Evolutionary conservation across 208 protist genomes (phyloP).

Genomic region (Acanthamoeba lugdunensis): DNA sequence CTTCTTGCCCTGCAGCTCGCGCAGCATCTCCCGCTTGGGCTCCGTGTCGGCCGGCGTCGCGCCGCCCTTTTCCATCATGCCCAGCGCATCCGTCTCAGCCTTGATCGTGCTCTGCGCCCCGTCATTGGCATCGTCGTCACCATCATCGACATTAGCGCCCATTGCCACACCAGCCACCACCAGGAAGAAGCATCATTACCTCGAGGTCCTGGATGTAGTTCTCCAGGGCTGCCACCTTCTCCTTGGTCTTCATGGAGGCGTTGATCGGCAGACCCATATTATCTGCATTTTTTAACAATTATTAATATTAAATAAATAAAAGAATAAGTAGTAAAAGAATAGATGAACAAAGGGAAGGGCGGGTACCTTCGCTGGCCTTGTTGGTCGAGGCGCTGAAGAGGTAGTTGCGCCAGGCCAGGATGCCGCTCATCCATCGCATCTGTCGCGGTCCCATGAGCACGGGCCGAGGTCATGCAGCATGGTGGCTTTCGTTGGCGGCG

Average conservation of each 20-base stretch:
- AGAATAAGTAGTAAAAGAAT: no score
- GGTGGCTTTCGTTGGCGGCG: background rate
- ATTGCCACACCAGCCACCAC: background rate
- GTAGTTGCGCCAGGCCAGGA: background rate
- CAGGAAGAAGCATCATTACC: background rate
- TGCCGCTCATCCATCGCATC: conserved; percentile 24
- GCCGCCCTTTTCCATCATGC: conserved; percentile 9
- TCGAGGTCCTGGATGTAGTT: background rate
- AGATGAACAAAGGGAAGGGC: no score
- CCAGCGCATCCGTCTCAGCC: background rate
- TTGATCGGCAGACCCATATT: conserved; percentile 8
- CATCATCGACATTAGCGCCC: background rate
- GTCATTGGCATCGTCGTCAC: background rate
- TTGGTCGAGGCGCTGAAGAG: background rate
- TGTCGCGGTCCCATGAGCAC: background rate
- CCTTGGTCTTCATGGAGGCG: conserved; percentile 4
- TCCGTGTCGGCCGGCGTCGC: conserved; percentile 7
- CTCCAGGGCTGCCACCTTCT: conserved; percentile 1
- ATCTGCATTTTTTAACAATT: no score
- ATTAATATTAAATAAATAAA: no score
- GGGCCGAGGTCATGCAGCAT: no score
- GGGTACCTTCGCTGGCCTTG: background rate
- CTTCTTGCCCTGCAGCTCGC: background rate
- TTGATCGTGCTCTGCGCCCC: background rate
- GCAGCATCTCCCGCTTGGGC: conserved; percentile 16